Conservation (phyloP, 495 filamentous ascomycete genomes). For the Trypethelium eluteriae region DNA sequence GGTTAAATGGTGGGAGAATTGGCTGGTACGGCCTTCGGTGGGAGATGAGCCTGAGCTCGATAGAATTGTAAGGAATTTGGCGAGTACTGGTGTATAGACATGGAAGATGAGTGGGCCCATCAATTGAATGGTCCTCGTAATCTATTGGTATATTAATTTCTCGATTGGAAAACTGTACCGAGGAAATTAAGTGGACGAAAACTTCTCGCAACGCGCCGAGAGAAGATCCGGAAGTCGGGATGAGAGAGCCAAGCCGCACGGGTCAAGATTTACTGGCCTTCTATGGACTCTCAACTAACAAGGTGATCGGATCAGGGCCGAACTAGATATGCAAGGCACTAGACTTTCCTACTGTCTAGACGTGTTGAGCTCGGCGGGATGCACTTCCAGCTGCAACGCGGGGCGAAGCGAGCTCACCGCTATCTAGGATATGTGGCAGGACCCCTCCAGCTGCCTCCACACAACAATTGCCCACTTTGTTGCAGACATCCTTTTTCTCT, state of each 20-base stretch:
- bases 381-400: background rate
- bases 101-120: too few species aligned
- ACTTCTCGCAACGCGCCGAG: background rate
- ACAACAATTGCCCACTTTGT: background rate
- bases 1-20: slow-evolving; percentile 39
- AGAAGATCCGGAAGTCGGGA: background rate
- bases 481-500: background rate
- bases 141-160: too few species aligned
- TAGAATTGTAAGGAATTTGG: background rate
- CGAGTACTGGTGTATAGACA: background rate
- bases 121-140: too few species aligned
- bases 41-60: background rate
- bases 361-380: background rate
- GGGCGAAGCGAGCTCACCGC: slow-evolving; percentile 7
- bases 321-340: background rate
- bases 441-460: background rate
- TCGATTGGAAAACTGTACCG: background rate
- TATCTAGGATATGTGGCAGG: background rate
- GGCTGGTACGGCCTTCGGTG: background rate
- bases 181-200: background rate
- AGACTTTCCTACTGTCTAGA: background rate
- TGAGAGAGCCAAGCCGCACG: background rate
- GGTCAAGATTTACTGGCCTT: background rate
- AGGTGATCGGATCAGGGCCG: background rate
- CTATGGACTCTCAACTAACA: background rate